Evolutionary conservation across 768 basidiomycete genomes (phyloP).

Genomic region (Collybiopsis confluens): DNA sequence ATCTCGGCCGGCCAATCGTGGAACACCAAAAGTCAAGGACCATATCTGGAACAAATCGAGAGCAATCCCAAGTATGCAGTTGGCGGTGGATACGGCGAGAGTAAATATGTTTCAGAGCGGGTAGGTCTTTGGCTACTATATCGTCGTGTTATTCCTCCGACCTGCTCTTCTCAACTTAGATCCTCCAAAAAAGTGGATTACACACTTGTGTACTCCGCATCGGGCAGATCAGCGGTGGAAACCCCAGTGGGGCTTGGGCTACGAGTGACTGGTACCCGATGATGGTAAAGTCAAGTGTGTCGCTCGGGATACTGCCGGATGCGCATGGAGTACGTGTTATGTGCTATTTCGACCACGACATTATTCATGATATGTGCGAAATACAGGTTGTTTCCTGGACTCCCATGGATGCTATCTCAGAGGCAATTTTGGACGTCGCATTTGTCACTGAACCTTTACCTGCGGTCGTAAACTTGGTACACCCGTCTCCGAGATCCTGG

Average conservation of each 20-base stretch:
- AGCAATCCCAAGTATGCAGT: constrained; percentile 27
- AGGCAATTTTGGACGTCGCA: constrained; percentile 8
- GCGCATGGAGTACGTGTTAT: constrained; percentile 21
- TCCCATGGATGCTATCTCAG: neutral
- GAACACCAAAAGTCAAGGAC: constrained; percentile 20
- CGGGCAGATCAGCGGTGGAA: constrained; percentile 33
- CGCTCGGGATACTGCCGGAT: constrained; percentile 22
- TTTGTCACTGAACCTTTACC: constrained; percentile 1
- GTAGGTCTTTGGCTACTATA: constrained; percentile 14
- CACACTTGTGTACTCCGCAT: constrained; percentile 16
- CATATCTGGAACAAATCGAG: constrained; percentile 29
- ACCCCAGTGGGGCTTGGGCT: constrained; percentile 31
- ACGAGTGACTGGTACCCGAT: constrained; percentile 32
- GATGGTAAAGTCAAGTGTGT: constrained; percentile 28
- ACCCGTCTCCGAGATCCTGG: constrained; percentile 10
- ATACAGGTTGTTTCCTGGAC: constrained; percentile 23
- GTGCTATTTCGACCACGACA: neutral
- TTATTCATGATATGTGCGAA: neutral
- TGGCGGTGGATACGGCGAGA: constrained; percentile 42
- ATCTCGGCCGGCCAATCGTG: constrained; percentile 28
- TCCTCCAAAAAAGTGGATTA: constrained; percentile 17
- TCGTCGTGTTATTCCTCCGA: neutral
- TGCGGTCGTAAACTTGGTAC: constrained; percentile 11
- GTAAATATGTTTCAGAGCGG: constrained; percentile 40
- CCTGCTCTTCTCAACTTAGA: constrained; percentile 5